Base-by-base conservation (phyloP, 495 filamentous ascomycete species). In the Neurospora sp. region DNA sequence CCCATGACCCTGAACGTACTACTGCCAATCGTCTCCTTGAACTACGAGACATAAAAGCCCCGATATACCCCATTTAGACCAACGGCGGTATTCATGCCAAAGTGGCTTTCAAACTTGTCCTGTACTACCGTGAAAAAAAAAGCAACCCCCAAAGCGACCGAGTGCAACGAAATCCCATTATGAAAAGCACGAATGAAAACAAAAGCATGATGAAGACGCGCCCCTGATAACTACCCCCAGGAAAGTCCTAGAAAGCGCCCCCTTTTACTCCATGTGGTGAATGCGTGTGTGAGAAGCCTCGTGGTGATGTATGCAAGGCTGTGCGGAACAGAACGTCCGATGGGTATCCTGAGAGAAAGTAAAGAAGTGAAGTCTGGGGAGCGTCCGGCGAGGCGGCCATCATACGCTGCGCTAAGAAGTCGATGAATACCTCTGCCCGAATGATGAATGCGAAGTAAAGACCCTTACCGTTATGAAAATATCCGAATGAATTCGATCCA, bases 311-410 rank as follows among this genome's bases (percentile, higher is more conserved):
- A 66, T 66, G 54, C 54, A 66, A 66, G 54, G 54, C 54, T 66
- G 54, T 66, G 54, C 54, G 54, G 54, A 66, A 66, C 54, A 37
- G 54, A 66, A 35, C 14, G 54, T 66, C 54, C 54, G 54, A 66
- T 35, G 73, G 75, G 75, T 76, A 76, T 76, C 74, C 73, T 70
- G 71, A 75, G 44, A 69, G 73, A 76, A 75, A 72, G 75, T 75
- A 69, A 20, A 72, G 73, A 76, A 75, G 70, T 40, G 44, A 69
- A 74, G 69, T 59, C 37, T n/a, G 69, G 48, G 35, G 59, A 75
- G 73, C 71, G 40, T 73, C 54, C 31, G 71, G 39, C 54, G 54
- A 37, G 7, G 54, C 54, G 12, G 54, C 54, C 54, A 66, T 66
- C 27, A 66, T 66, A 66, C 27, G 54, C 27, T 66, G 54, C 54